Base-by-base conservation (phyloP, 1,284 basidiomycete genomes). In the Leccinum pallidistipes region DNA sequence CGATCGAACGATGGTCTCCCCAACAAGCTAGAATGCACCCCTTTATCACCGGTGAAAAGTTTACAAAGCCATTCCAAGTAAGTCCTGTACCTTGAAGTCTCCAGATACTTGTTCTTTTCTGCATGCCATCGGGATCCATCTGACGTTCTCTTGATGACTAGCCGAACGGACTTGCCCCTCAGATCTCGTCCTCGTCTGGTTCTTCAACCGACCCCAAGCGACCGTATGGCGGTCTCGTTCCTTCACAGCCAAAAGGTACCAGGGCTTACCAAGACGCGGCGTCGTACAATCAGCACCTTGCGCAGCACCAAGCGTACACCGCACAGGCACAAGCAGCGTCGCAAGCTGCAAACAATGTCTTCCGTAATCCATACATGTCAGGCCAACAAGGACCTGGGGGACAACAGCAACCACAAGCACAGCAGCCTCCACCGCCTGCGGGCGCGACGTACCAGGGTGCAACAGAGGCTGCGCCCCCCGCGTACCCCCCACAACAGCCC, bases 31-130 rank as follows among this genome's bases (percentile, higher is more conserved):
- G 92, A 62, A 81, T 93, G 73, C 97, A 99, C 77, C 97, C 97
- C 3, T 99, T 99, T 78, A 98, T 99, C 70, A 97, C 95, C 10
- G 96, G 97, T 60, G 97, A 98, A 78, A 95, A 95, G 76, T 97
- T 90, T 73, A 88, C 86, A 10, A 94, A 93, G 65, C 91, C 92
- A 8, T 96, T 91, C 79, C 84, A 90, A 74, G 94, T 94, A 76
- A 76, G 92, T 82, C 24, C 49, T 66, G 45, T 31, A 9, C 57
- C 16, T 31, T 12, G 29, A 16, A 7, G 12, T 38, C 31, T 47
- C 47, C 3, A 21, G 18, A 45, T 12, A n/a, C 27, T 34, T 27
- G 6, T n/a, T 29, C 31, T 57, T 47, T 43, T 56, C 18, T 21
- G 32, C 31, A 21, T 58, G 27, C 40, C 51, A 36, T 53, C 52